Conservation (phyloP, 2,329 filamentous ascomycete species). For the Alternaria dauci region DNA sequence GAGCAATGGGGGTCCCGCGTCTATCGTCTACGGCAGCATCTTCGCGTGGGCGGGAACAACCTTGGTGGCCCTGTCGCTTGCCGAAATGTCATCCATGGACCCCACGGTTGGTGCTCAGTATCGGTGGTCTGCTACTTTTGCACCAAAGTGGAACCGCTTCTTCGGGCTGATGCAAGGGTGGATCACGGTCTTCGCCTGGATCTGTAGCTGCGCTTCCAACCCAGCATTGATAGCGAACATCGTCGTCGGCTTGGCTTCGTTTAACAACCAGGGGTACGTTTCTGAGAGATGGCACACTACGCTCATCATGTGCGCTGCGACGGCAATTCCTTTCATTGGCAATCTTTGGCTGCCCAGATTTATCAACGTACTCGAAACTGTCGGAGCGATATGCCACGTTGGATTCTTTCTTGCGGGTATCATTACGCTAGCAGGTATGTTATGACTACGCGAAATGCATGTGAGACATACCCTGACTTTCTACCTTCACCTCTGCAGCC, state of each 20-base stretch:
- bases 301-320: constrained; percentile 55
- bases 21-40: constrained; percentile 39
- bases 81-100: constrained; percentile 43
- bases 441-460: neutral
- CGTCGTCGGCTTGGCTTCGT: constrained; percentile 27
- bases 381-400: constrained; percentile 57
- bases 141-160: constrained; percentile 33
- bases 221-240: constrained; percentile 34
- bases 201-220: constrained; percentile 39
- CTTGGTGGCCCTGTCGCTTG: constrained; percentile 44
- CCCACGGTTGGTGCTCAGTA: constrained; percentile 43
- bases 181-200: constrained; percentile 53
- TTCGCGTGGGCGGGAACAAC: constrained; percentile 35
- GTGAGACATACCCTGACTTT: neutral
- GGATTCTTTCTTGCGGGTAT: constrained; percentile 60
- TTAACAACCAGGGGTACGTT: constrained; percentile 50
- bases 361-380: constrained; percentile 56
- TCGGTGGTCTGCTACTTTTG: constrained; percentile 37
- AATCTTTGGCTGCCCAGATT: constrained; percentile 56
- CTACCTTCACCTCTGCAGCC: constrained; percentile 20
- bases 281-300: constrained; percentile 57
- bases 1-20: constrained; percentile 39
- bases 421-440: constrained; percentile 49
- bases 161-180: constrained; percentile 45
- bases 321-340: constrained; percentile 47